Evolutionary conservation across 148 eudicot species (phyloP), one percentile per base, ranked within the genome.

Genomic region (Rhododendron molle): DNA sequence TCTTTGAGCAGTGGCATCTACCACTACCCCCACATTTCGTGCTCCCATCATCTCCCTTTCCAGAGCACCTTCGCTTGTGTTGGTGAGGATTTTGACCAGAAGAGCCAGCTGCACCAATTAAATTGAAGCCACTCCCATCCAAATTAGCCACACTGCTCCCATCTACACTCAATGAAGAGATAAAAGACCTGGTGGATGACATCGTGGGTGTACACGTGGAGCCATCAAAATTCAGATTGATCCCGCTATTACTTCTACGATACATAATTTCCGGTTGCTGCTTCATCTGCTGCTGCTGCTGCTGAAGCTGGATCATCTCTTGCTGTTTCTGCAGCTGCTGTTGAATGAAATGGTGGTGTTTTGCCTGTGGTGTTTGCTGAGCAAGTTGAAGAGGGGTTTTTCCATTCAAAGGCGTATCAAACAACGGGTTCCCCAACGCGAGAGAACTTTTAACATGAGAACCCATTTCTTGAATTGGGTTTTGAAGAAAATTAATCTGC

Each of bases 1-100:
- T 96, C 88, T 94, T 96, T n/a, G 96, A 91, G 87, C 99, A 96
- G 90, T 96, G 99, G 78, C 98, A 95, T 88, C 91, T 91, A 83
- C 97, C 93, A 77, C 88, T 91, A 47, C 93, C 89, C 15, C 93
- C 93, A 84, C 97, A 96, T 86, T 91, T 95, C 83, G 91, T 87
- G 86, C 92, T 95, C 69, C 97, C 97, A 65, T 95, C 96, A 67
- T 91, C 96, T 83, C 94, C 95, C 89, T 85, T 90, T 18, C 80
- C 89, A 28, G 91, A 81, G 77, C 98, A 95, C 91, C 91, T 92
- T 86, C 90, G 90, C 84, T 85, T 94, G 49, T 85, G 90, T 67
- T 91, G 95, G 79, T 80, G 90, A 13, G 90, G 89, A 77, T 84
- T 87, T 85, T 91, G 97, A 82, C 89, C 98, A 3, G 94, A 89